Evolutionary conservation across 2,329 filamentous ascomycete species (phyloP).

Genomic region (Verticillium tricorpus): DNA sequence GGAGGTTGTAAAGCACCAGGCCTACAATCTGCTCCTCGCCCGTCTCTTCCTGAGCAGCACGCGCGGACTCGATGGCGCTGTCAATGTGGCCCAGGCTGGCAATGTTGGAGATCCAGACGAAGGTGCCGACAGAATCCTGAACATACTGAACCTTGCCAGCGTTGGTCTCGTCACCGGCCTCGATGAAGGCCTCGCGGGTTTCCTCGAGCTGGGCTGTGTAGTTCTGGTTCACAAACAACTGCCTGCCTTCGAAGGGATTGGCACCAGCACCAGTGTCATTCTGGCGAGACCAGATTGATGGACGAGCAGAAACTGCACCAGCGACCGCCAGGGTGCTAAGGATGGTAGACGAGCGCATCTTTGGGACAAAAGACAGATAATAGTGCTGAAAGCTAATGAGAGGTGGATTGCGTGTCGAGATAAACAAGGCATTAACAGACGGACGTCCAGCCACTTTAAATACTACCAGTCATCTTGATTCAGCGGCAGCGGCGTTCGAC

Average conservation of each 20-base stretch:
- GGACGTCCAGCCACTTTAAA: not conserved
- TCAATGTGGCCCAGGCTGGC: conserved; percentile 31
- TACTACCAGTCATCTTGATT: not conserved
- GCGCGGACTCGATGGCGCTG: conserved; percentile 32
- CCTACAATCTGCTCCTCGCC: conserved; percentile 34
- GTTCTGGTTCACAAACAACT: conserved; percentile 40
- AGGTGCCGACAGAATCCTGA: conserved; percentile 32
- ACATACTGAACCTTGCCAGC: conserved; percentile 31
- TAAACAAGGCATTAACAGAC: not conserved
- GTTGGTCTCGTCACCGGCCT: conserved; percentile 29
- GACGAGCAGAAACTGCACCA: not conserved
- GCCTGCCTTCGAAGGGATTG: conserved; percentile 43
- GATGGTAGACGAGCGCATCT: not conserved
- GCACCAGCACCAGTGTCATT: not conserved
- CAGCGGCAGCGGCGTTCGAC: not conserved
- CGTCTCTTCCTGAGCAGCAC: conserved; percentile 26
- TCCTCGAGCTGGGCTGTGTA: conserved; percentile 36
- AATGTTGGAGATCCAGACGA: conserved; percentile 36
- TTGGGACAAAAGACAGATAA: not conserved
- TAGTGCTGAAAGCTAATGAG: not conserved
- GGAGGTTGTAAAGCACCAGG: conserved; percentile 39
- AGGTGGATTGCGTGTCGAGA: not conserved
- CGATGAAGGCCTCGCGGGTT: conserved; percentile 30
- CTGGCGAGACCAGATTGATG: not conserved
- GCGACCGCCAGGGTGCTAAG: not conserved